Evolutionary conservation across 805 yeast genomes (phyloP), one percentile per base, ranked within the genome.

Genomic region (Torulaspora microellipsoides): DNA sequence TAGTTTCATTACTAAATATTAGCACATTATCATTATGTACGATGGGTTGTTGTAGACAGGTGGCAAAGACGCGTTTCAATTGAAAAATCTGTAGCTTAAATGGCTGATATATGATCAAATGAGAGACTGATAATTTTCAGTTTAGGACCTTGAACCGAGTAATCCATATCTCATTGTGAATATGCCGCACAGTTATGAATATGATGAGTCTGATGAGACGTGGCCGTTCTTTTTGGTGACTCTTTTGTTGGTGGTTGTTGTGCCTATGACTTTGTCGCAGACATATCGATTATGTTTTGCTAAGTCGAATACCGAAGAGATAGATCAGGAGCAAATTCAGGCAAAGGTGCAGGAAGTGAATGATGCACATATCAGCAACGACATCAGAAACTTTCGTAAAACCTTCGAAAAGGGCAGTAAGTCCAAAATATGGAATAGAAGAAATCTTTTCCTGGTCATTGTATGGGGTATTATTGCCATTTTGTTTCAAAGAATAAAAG

Each of bases 181-280:
- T 30, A 64, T 64, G 68, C 60, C 67, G n/a, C 54, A 54, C 35
- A 60, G 53, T 48, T 65, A 65, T 41, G 67, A 65, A 45, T 89
- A 89, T 64, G 97, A 89, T 68, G 96, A 89, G 62, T 79, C 80
- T 48, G 81, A 90, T 38, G 93, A 86, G 56, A 87, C 93, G 1
- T 89, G 96, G 96, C 97, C 97, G 32, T 88, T 82, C 62, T 90
- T 90, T 59, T 77, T 84, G 40, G 64, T 85, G 58, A 89, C 96
- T 2, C 67, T 86, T 38, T 66, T 84, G 40, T 69, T 85, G 20
- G 77, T 85, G 47, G 76, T 80, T 14, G 71, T 86, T 46, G 62
- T 87, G 31, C 96, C 96, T 6, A 54, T 75, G 47, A 80, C 88
- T 10, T 44, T 73, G 12, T 34, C 50, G 36, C 65, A 64, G 39